phyloP scores from a whole-genome alignment of 345 rosid species.

The Lepidium africanum region DNA sequence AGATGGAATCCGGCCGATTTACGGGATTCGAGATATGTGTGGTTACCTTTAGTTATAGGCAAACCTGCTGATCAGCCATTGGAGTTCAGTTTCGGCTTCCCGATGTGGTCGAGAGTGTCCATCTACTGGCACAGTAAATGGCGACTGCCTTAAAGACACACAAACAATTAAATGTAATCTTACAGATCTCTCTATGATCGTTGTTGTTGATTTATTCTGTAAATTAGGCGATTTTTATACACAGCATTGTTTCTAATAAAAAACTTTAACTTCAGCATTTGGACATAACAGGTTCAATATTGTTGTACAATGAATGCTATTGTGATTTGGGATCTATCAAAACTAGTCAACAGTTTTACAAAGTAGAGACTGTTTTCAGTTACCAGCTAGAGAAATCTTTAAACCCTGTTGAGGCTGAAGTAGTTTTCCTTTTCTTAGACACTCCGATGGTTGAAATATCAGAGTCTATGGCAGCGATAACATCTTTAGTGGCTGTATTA shows the following conservation, averaged over 20 bases:
- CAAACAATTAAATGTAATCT: background rate
- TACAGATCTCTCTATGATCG: background rate
- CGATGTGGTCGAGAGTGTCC: slow-evolving; percentile 79
- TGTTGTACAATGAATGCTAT: background rate
- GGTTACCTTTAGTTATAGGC: slow-evolving; percentile 77
- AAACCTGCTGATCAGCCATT: slow-evolving; percentile 78
- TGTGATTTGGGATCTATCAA: slow-evolving; percentile 3
- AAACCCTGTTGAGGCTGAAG: slow-evolving; percentile 41
- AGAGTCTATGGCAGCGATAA: slow-evolving; percentile 8
- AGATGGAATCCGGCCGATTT: slow-evolving; percentile 91
- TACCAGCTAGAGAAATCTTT: slow-evolving; percentile 83
- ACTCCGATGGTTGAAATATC: slow-evolving; percentile 29
- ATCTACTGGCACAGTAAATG: slow-evolving; percentile 92
- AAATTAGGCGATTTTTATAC: slow-evolving; percentile 10
- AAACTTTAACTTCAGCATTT: slow-evolving; percentile 4
- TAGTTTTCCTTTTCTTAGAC: slow-evolving; percentile 63
- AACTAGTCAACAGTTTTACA: slow-evolving; percentile 16
- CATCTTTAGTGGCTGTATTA: slow-evolving; percentile 30
- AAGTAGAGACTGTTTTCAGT: background rate
- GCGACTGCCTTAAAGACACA: slow-evolving; percentile 44
- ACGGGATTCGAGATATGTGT: slow-evolving; percentile 79
- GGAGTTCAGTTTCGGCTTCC: slow-evolving; percentile 64
- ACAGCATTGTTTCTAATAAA: slow-evolving; percentile 7
- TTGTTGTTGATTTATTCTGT: slow-evolving; percentile 1
- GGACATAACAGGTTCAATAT: background rate